Base-by-base conservation (phyloP, 495 filamentous ascomycete genomes). In the Evernia prunastri region DNA sequence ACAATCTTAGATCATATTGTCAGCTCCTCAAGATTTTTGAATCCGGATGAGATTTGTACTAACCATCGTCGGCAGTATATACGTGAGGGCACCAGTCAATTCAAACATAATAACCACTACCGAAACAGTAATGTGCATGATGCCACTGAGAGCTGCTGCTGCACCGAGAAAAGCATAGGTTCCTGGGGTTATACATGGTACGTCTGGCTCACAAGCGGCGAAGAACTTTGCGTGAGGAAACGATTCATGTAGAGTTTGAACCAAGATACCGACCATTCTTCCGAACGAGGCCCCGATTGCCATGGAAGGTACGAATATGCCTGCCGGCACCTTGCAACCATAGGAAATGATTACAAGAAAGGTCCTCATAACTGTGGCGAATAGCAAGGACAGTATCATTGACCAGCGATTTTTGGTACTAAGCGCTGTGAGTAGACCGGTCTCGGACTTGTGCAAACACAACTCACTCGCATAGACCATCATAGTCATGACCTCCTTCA, bases 101-200 rank as follows among this genome's bases (percentile, higher is more conserved):
- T 97, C 93, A 67, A 97, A 97, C 93, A 97, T 96, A 67, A 97
- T 97, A 67, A 97, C 93, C 9, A 96, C 92, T 25, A 97, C 91
- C 0, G 93, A 96, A 29, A 97, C 88, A 0, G 92, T 96, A 70
- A 97, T 89, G 73, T 96, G 92, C 92, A 96, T 97, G 69, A 97
- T 96, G 11, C 93, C 93, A 76, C 89, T 94, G n/a, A 97, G 82
- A 0, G 93, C 91, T n/a, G 93, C 92, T 6, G 84, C 93, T 8
- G 93, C 93, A 23, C 93, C 93, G 6, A 97, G 81, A 69, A 97
- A 96, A 39, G 93, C 93, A 67, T 97, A 97, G 20, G 93, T 97
- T 3, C 93, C 93, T 3, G 93, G 93, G 11, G 93, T 97, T 66
- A 97, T 97, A 72, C 93, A 97, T 18, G 91, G 90, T n/a, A 92